Evolutionary conservation across 441 rosid species (phyloP), one percentile per base, ranked within the genome.

Genomic region (Capsella rubella): DNA sequence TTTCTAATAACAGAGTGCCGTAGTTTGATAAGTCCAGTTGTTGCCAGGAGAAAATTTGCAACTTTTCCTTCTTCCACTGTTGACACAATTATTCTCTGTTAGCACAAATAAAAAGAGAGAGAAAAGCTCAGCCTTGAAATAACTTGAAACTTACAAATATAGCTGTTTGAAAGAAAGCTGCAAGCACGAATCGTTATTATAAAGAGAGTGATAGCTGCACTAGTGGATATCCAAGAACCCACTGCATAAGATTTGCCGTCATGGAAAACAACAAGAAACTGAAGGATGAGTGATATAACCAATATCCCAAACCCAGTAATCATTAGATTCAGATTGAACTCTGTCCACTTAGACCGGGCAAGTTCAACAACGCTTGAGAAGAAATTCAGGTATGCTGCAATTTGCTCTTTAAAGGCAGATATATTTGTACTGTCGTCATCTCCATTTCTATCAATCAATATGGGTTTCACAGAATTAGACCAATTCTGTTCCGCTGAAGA

Each of bases 61-160:
- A 91, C 97, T 87, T 93, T 95, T 78, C 97, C 99, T 84, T 91
- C 97, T 85, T 87, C 94, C 91, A 95, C 99, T 95, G 84, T 73
- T 61, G 63, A 78, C 78, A 82, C 78, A 77, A 31, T 73, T 34
- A 3, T 32, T 50, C 21, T 51, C 16, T 46, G 54, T 78, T 54
- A 70, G 73, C 43, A 67, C 28, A 39, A 42, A 27, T 28, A 46
- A 40, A 9, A 52, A 51, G 71, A 63, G 60, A 72, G 39, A 14
- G 35, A 50, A 25, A 60, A 1, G 5, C 15, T 6, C 10, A 50
- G 59, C 5, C n/a, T 34, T 59, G 14, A 14, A 29, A 29, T 68
- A 70, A 63, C 53, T 15, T 37, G 69, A 69, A 74, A 84, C 99
- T 87, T 88, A 95, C 99, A 83, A 45, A 95, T 93, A 72, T 80